Evolutionary conservation across 2,329 filamentous ascomycete genomes (phyloP), one percentile per base, ranked within the genome.

Genomic region (Microascus cirrosus): DNA sequence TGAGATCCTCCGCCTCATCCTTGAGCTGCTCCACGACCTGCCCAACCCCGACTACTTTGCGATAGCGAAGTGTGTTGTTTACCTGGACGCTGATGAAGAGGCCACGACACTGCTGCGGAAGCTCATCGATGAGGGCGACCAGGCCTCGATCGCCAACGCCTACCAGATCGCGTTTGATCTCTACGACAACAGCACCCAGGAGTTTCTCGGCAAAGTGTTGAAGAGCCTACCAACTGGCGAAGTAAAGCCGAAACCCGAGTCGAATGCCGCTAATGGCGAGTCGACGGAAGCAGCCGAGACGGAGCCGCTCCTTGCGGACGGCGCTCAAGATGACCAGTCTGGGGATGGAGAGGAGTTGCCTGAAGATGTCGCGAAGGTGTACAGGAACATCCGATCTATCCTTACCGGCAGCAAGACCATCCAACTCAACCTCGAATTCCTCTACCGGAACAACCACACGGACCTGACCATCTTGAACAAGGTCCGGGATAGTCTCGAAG

Each of bases 111-210:
- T 99, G 73, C 82, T 99, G 50, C 82, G 82, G 56, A 86, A 90
- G 64, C 80, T 99, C 24, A 86, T 97, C 11, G 80, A 87, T 61
- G 88, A 88, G 62, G 89, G 85, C 6, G 89, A 95, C 63, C 79
- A 84, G 55, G 84, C 84, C 60, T 91, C 90, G 0, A 82, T 90
- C 18, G 89, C 92, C 22, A 87, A 90, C 55, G 94, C 94, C 20
- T 99, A 97, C 71, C 94, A 99, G 70, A 95, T 99, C 59, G 94
- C 93, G 1, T 99, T 99, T 67, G 94, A 99, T 67, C 80, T 99
- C 6, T 97, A 96, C 72, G 94, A 99, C 74, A 99, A 99, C 68
- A 94, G 94, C 64, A 97, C 94, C 0, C 94, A 99, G 66, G 94
- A 97, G 69, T 99, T 99, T 66, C 74, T 99, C 25, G 85, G 86